phyloP scores from a whole-genome alignment of 495 filamentous ascomycete species.

The Aspergillus bertholletiae region DNA sequence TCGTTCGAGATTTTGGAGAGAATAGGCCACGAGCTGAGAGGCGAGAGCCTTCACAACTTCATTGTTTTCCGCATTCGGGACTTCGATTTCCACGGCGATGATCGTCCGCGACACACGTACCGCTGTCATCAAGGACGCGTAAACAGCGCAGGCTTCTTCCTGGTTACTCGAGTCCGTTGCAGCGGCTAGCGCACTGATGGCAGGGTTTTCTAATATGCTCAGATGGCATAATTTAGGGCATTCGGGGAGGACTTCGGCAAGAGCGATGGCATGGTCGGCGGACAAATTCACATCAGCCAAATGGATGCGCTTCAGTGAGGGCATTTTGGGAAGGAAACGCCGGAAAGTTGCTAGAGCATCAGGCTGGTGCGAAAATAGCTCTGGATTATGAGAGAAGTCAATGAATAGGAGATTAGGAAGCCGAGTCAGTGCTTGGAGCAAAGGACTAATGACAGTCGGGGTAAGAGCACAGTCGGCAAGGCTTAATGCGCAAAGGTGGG shows the following conservation, averaged over 20 bases:
- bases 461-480: slow-evolving; percentile 83
- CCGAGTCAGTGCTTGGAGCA: slow-evolving; percentile 70
- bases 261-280: slow-evolving; percentile 80
- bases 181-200: slow-evolving; percentile 63
- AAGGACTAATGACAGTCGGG: slow-evolving; percentile 62
- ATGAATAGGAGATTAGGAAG: slow-evolving; percentile 81
- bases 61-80: slow-evolving; percentile 70
- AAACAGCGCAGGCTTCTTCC: slow-evolving; percentile 92
- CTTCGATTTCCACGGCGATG: slow-evolving; percentile 88
- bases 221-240: slow-evolving; percentile 78
- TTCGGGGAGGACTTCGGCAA: slow-evolving; percentile 88
- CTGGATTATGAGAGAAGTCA: slow-evolving; percentile 85
- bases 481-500: slow-evolving; percentile 75
- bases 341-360: slow-evolving; percentile 72
- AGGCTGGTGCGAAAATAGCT: slow-evolving; percentile 70
- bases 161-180: slow-evolving; percentile 67
- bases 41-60: slow-evolving; percentile 91
- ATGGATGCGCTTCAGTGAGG: slow-evolving; percentile 79
- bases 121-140: slow-evolving; percentile 86
- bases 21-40: slow-evolving; percentile 90
- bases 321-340: slow-evolving; percentile 79
- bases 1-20: slow-evolving; percentile 83
- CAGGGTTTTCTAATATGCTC: slow-evolving; percentile 80
- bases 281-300: slow-evolving; percentile 82
- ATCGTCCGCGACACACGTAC: slow-evolving; percentile 79